phyloP scores from a whole-genome alignment of 805 yeast species.

The Saccharomyces kudriavzevii region DNA sequence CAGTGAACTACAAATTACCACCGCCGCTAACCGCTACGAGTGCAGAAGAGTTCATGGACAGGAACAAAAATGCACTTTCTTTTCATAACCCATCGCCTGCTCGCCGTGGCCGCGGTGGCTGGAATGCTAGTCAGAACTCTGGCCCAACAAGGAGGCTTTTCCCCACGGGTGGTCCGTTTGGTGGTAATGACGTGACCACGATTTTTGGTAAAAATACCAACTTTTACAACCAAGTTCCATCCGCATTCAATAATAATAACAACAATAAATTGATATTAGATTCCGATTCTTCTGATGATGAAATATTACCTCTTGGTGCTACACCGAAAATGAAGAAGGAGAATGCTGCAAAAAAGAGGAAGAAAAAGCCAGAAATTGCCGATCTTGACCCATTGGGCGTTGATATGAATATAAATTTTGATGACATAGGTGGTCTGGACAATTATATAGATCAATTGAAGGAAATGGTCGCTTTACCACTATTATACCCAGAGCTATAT shows the following conservation, averaged over 20 bases:
- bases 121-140: conserved; percentile 33
- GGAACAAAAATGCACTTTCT: conserved; percentile 9
- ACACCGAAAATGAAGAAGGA: conserved; percentile 31
- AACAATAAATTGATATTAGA: conserved; percentile 33
- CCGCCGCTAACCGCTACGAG: conserved; percentile 55
- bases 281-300: conserved; percentile 60
- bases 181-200: conserved; percentile 87
- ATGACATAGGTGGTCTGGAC: conserved; percentile 85
- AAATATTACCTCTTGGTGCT: conserved; percentile 41
- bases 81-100: conserved; percentile 21
- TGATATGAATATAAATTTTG: conserved; percentile 75
- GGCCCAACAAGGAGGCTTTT: conserved; percentile 63
- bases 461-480: conserved; percentile 93
- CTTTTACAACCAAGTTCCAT: conserved; percentile 21
- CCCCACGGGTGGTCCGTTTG: conserved; percentile 96
- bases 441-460: conserved; percentile 85
- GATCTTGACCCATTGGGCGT: conserved; percentile 92
- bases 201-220: conserved; percentile 64
- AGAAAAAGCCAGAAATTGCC: conserved; percentile 55
- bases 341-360: conserved; percentile 27
- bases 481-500: conserved; percentile 88
- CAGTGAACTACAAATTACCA: conserved; percentile 72
- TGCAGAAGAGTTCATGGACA: conserved; percentile 28
- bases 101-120: conserved; percentile 32
- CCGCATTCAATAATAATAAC: conserved; percentile 12